Conservation (phyloP, 805 yeast species). For the Candida endomychidarum region DNA sequence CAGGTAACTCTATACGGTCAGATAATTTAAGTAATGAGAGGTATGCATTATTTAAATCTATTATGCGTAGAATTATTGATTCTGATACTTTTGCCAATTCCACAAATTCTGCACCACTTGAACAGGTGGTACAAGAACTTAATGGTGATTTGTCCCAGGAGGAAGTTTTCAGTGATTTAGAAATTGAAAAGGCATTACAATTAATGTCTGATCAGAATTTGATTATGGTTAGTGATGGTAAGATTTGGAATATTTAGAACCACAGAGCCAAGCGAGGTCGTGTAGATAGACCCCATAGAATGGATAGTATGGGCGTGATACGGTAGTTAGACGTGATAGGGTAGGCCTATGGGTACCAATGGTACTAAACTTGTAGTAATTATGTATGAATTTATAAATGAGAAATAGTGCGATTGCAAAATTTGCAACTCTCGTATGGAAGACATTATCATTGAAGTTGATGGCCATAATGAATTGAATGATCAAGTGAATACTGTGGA, state of each 20-base stretch:
- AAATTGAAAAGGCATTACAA: constrained; percentile 31
- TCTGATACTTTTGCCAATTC: constrained; percentile 35
- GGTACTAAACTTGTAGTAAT: too few relatives aligned
- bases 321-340: too few relatives aligned
- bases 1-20: constrained; percentile 14
- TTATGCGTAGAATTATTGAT: constrained; percentile 32
- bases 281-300: too few relatives aligned
- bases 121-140: constrained; percentile 30
- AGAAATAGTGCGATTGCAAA: too few relatives aligned
- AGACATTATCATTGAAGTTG: constrained; percentile 2
- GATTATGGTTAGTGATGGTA: constrained; percentile 39
- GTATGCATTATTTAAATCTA: constrained; percentile 27
- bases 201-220: constrained; percentile 37
- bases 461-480: not conserved
- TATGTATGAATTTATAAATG: too few relatives aligned
- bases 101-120: constrained; percentile 31
- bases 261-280: too few relatives aligned
- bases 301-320: too few relatives aligned
- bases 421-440: constrained; percentile 2
- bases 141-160: constrained; percentile 41
- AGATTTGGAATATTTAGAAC: constrained; percentile 34
- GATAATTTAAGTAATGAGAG: constrained; percentile 34
- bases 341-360: too few relatives aligned
- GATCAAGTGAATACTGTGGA: constrained; percentile 2
- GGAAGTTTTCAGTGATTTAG: constrained; percentile 32